These are phyloP conservation scores for Noccaea bulbosa DNA, from an alignment of 345 rosid species.

Conservation along the genomic window DNA sequence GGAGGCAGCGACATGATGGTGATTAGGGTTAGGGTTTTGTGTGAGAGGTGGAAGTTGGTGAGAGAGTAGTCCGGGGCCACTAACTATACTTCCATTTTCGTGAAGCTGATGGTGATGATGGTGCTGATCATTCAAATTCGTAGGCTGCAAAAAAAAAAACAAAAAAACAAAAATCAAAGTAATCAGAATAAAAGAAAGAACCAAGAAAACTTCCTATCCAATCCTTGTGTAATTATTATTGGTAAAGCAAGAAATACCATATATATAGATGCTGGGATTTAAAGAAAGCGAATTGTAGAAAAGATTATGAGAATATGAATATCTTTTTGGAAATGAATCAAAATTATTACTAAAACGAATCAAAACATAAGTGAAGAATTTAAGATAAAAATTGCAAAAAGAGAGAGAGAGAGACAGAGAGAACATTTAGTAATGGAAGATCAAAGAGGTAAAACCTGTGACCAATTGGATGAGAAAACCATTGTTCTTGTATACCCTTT, in stretches of 20 bases:
- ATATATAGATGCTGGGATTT: slow-evolving; percentile 31
- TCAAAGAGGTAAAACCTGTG: slow-evolving; percentile 60
- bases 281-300: slow-evolving; percentile 49
- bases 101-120: slow-evolving; percentile 36
- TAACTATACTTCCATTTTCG: slow-evolving; percentile 40
- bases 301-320: slow-evolving; percentile 61
- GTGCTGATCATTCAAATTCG: slow-evolving; percentile 45
- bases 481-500: slow-evolving; percentile 51
- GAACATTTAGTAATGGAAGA: slow-evolving; percentile 38
- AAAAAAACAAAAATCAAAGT: slow-evolving; percentile 10
- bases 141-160: slow-evolving; percentile 38
- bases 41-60: slow-evolving; percentile 57
- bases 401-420: slow-evolving; percentile 24
- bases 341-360: slow-evolving; percentile 40
- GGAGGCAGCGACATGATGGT: slow-evolving; percentile 40
- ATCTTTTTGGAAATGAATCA: slow-evolving; percentile 52
- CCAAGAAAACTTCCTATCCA: not conserved
- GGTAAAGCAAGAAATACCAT: slow-evolving; percentile 35
- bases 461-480: slow-evolving; percentile 84
- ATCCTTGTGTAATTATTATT: not conserved
- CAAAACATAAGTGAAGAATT: slow-evolving; percentile 31
- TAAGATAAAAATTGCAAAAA: slow-evolving; percentile 33
- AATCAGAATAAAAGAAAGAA: slow-evolving; percentile 25
- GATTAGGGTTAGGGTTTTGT: slow-evolving; percentile 44
- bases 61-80: slow-evolving; percentile 39